These are phyloP conservation scores for Tylopilus rubrobrunneus DNA, from an alignment of 768 basidiomycete species.

Conservation along the genomic window DNA sequence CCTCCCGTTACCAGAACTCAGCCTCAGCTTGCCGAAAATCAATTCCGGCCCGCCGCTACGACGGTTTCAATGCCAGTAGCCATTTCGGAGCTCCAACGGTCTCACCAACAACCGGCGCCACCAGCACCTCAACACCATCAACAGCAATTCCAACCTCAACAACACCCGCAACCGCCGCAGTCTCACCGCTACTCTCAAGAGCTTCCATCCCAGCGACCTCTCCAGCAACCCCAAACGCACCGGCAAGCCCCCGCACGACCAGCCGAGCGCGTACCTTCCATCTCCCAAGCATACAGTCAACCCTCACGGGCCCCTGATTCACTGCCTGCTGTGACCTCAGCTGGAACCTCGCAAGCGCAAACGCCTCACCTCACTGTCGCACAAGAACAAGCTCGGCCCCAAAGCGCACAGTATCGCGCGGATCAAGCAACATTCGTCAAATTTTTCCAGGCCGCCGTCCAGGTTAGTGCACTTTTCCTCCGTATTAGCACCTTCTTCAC, in stretches of 20 bases:
- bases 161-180: neutral
- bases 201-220: neutral
- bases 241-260: neutral
- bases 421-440: constrained; percentile 19
- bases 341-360: neutral
- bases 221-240: constrained; percentile 1
- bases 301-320: constrained; percentile 1
- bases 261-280: neutral
- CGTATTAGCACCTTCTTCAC: constrained; percentile 3
- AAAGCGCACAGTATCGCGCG: neutral
- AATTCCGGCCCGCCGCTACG: neutral
- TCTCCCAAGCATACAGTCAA: constrained; percentile 2
- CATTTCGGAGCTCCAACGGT: neutral
- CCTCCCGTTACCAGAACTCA: neutral
- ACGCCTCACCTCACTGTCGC: neutral
- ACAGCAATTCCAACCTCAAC: constrained; percentile 1
- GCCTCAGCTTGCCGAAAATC: neutral
- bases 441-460: constrained; percentile 18
- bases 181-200: neutral
- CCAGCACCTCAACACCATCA: neutral
- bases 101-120: neutral
- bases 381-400: constrained; percentile 11
- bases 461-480: constrained; percentile 14
- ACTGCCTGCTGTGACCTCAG: neutral
- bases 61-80: neutral